Base-by-base conservation (phyloP, 2,329 filamentous ascomycete genomes). In the Epichloe festucae region DNA sequence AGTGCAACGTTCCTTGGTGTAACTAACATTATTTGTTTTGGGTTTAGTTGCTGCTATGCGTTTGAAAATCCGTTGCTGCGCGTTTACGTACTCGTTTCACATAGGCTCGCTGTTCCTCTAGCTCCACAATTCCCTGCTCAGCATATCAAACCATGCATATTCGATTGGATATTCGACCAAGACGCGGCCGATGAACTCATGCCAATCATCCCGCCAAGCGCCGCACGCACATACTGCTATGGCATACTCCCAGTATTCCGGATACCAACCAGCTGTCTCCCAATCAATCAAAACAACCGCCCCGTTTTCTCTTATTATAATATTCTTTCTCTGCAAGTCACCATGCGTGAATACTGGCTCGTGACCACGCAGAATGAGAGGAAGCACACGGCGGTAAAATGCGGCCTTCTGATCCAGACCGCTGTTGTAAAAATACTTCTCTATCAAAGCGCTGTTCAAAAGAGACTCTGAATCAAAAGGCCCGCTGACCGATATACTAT, bases 321-420 rank as follows among this genome's bases (percentile, higher is more conserved):
- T 42, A 14, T 52, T 52, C n/a, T 49, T 52, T 21, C 46, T 39
- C 35, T 52, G 51, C 31, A 52, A 39, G 27, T 52, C 48, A 31
- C 48, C 40, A 45, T 53, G 31, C 8, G 48, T 53, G 8, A 53
- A 50, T 5, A 48, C 48, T 34, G 21, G 17, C 14, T 17, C 45
- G 19, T 53, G 43, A 40, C 27, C 17, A 15, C 38, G 41, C 31
- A 53, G n/a, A 40, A 50, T 27, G 6, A 41, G 14, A 7, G 51
- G 56, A 73, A 73, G 43, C 71, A 66, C 3, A 69, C 57, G 5
- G 70, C 31, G 6, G n/a, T 48, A 48, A 39, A 39, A 39, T 10
- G 23, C 31, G 6, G 46, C 46, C 34, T 48, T 39, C 7, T 27
- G 7, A 8, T 27, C 7, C 7, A 27, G 27, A 2, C 17, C 17